A percentile compares a stretch with the other conserved stretches of the same genome.
phyloP scores from a whole-genome alignment of 164 flowering plant species.

The Stephania yunnanensis region DNA sequence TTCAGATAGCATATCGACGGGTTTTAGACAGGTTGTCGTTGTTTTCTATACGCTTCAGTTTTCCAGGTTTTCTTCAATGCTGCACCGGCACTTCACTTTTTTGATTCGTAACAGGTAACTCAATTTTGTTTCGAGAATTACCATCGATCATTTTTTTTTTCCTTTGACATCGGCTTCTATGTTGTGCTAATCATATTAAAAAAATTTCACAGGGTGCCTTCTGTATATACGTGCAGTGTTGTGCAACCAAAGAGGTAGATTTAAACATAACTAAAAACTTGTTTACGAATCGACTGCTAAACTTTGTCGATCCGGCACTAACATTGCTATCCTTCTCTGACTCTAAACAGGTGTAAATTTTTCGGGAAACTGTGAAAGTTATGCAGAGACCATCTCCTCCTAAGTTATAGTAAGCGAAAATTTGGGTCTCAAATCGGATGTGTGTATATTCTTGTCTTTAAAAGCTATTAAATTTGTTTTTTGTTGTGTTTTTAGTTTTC shows the following conservation, averaged over 20 bases:
- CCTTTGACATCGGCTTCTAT: not conserved
- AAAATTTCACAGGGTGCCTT: constrained; percentile 26
- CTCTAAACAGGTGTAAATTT: constrained; percentile 50
- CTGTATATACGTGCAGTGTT: constrained; percentile 27
- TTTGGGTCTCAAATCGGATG: constrained; percentile 5
- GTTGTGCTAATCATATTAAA: not conserved
- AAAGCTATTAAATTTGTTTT: not conserved
- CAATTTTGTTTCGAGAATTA: not conserved
- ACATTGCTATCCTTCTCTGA: not conserved
- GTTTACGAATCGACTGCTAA: not conserved
- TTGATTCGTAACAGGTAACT: not conserved
- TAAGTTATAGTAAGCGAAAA: constrained; percentile 11
- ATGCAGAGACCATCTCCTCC: constrained; percentile 14
- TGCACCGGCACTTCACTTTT: not conserved
- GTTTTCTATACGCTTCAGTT: not conserved
- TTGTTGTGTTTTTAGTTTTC: not conserved
- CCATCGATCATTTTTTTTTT: too few relatives aligned
- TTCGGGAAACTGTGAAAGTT: constrained; percentile 21
- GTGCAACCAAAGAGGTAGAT: constrained; percentile 22
- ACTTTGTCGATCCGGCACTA: not conserved
- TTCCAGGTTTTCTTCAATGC: constrained; percentile 12
- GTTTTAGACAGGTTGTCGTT: not conserved
- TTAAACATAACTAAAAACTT: not conserved
- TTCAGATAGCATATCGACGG: constrained; percentile 64
- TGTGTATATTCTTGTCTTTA: not conserved